Percentiles rank a stretch among this genome's conserved stretches.
Evolutionary conservation across 768 basidiomycete species (phyloP).

Genomic region (Russula sp.): DNA sequence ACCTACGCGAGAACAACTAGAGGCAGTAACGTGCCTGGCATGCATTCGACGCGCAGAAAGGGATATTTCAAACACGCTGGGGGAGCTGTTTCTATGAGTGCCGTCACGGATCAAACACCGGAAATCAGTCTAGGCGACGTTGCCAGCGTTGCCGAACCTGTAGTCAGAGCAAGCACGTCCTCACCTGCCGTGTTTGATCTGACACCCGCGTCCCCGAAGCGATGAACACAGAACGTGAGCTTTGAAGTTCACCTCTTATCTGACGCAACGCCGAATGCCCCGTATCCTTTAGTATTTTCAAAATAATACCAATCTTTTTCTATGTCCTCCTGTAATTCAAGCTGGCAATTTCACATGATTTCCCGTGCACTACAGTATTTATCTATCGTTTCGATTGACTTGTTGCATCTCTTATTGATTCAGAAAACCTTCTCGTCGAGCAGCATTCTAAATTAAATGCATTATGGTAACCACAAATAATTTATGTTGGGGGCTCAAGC

Average conservation of each 20-base stretch:
- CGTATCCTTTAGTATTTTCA: background rate
- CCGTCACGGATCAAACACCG: conserved; percentile 14
- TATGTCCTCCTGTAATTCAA: conserved; percentile 10
- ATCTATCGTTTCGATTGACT: conserved; percentile 10
- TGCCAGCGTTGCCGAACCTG: conserved; percentile 7
- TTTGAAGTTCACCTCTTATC: background rate
- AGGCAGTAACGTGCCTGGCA: conserved; percentile 4
- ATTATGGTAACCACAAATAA: conserved; percentile 8
- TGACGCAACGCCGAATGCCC: background rate
- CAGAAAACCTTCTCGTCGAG: conserved; percentile 1
- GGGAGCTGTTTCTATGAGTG: conserved; percentile 27
- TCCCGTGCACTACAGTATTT: conserved; percentile 14
- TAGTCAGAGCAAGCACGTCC: conserved; percentile 27
- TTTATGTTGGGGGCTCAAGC: background rate
- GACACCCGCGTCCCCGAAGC: conserved; percentile 7
- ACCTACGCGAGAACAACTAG: conserved; percentile 6
- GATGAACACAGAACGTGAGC: conserved; percentile 1
- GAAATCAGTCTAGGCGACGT: conserved; percentile 1
- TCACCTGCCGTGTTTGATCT: conserved; percentile 28
- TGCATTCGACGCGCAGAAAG: conserved; percentile 17
- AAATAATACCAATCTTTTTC: conserved; percentile 6
- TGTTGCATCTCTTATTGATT: conserved; percentile 15
- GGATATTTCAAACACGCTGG: conserved; percentile 20
- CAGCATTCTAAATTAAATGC: background rate
- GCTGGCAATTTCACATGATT: conserved; percentile 19